These are phyloP conservation scores for Daldinia sp. DNA, from an alignment of 2,329 filamentous ascomycete species.

Conservation along the genomic window DNA sequence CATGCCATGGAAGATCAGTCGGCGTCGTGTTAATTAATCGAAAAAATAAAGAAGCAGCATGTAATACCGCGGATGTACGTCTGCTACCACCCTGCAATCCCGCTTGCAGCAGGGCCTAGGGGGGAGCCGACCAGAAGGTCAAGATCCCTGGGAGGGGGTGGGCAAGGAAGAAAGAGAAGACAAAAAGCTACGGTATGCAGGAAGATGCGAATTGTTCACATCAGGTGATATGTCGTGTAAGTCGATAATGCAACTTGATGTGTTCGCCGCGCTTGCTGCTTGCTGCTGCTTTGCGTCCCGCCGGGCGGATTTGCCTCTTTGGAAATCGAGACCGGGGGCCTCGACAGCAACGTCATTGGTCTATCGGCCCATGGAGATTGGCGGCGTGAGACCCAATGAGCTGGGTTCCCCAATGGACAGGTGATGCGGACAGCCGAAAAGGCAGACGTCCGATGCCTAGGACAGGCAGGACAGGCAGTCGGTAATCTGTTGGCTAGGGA, in stretches of 20 bases:
- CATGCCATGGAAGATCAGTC: slow-evolving; percentile 40
- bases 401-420: slow-evolving; percentile 36
- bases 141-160: slow-evolving; percentile 37
- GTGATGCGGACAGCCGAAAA: slow-evolving; percentile 39
- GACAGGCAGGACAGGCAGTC: slow-evolving; percentile 36
- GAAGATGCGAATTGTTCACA: slow-evolving; percentile 40
- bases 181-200: slow-evolving; percentile 28
- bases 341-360: slow-evolving; percentile 29
- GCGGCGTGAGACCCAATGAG: slow-evolving; percentile 33
- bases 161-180: background rate
- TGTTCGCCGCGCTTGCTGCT: slow-evolving; percentile 36
- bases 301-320: slow-evolving; percentile 41
- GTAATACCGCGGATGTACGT: slow-evolving; percentile 40
- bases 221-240: slow-evolving; percentile 45
- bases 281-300: background rate
- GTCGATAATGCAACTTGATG: slow-evolving; percentile 43
- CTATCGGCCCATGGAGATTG: slow-evolving; percentile 25
- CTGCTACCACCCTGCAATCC: slow-evolving; percentile 34
- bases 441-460: slow-evolving; percentile 34
- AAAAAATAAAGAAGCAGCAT: slow-evolving; percentile 17
- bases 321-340: slow-evolving; percentile 22
- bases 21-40: slow-evolving; percentile 34
- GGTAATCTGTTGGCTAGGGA: slow-evolving; percentile 30
- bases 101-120: slow-evolving; percentile 15
- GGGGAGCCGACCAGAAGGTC: slow-evolving; percentile 22